Evolutionary conservation across 768 basidiomycete genomes (phyloP).

Genomic region (Nidularia pulvinata): DNA sequence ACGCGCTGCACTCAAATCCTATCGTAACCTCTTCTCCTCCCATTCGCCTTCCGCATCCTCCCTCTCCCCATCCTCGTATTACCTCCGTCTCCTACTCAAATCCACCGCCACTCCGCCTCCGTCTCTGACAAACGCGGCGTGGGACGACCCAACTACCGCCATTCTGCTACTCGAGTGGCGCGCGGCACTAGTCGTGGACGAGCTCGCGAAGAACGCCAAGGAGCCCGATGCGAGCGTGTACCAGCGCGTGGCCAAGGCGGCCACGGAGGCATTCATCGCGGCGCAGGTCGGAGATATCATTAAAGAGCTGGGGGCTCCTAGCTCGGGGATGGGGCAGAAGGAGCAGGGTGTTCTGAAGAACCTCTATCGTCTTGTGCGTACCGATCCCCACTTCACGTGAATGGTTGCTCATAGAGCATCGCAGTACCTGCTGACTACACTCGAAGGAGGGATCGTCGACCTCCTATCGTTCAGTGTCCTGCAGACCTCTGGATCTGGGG

Average conservation of each 20-base stretch:
- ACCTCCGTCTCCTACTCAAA: slow-evolving; percentile 51
- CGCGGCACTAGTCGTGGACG: slow-evolving; percentile 58
- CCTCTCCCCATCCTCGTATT: slow-evolving; percentile 49
- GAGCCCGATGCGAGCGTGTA: slow-evolving; percentile 55
- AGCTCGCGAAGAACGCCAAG: slow-evolving; percentile 29
- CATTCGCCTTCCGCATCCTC: slow-evolving; percentile 16
- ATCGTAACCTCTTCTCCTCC: slow-evolving; percentile 28
- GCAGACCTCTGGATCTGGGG: slow-evolving; percentile 15
- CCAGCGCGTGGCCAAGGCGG: slow-evolving; percentile 59
- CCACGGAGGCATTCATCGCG: slow-evolving; percentile 72
- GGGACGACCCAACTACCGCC: slow-evolving; percentile 34
- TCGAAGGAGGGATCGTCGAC: slow-evolving; percentile 57
- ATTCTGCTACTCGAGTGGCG: slow-evolving; percentile 63
- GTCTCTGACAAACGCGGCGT: slow-evolving; percentile 11
- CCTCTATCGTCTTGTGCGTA: slow-evolving; percentile 44
- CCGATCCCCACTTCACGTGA: not conserved
- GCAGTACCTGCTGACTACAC: slow-evolving; percentile 61
- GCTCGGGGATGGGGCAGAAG: slow-evolving; percentile 9
- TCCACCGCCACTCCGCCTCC: slow-evolving; percentile 11
- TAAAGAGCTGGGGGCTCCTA: slow-evolving; percentile 16
- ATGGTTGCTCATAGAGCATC: not conserved
- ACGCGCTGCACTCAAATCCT: slow-evolving; percentile 67
- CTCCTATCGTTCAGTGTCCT: slow-evolving; percentile 57
- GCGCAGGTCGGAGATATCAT: slow-evolving; percentile 51
- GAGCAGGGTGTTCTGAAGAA: slow-evolving; percentile 25